Evolutionary conservation across 768 basidiomycete genomes (phyloP), one percentile per base, ranked within the genome.

Genomic region (Psilocybe cubensis): DNA sequence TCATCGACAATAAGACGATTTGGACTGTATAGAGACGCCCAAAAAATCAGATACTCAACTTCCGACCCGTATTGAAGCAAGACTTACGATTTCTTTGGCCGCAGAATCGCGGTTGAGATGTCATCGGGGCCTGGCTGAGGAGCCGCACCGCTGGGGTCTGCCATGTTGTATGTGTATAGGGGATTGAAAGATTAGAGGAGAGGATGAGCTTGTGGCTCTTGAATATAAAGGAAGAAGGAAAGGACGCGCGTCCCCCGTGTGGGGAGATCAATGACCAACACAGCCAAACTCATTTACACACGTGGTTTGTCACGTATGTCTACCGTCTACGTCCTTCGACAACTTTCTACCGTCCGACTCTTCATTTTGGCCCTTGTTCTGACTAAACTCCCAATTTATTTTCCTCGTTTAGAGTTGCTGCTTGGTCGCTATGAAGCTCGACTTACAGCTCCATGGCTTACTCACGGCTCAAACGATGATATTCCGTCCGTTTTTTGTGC

Each of bases 1-100:
- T 99, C 97, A 68, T 98, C 96, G 63, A 98, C 96, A 68, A 98
- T 92, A 61, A 99, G 85, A 71, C 96, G 94, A 80, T 98, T 97
- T 28, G 97, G 96, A 21, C 96, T 98, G 67, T 65, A 51, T 60
- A 56, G 17, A 52, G 58, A 55, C 47, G 56, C n/a, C 57, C 57
- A 61, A 29, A 67, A 53, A 53, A 59, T 62, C 65, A 70, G 46
- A 42, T 28, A 43, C 14, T 18, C 18, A 31, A 4, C 18, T 17
- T 48, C 44, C 60, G 49, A 42, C 54, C 4, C 35, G 40, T 41
- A 60, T 24, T 43, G 43, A 60, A 53, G 27, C n/a, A 31, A 43
- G 18, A 83, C 94, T 63, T 73, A 97, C 96, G 94, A 96, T 83
- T 97, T 96, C 91, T 98, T 99, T 62, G 90, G 89, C 60, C 97